Percentiles rank a stretch among this genome's conserved stretches.
phyloP scores from a whole-genome alignment of 2,329 filamentous ascomycete species.

The Fusarium mundagurra region DNA sequence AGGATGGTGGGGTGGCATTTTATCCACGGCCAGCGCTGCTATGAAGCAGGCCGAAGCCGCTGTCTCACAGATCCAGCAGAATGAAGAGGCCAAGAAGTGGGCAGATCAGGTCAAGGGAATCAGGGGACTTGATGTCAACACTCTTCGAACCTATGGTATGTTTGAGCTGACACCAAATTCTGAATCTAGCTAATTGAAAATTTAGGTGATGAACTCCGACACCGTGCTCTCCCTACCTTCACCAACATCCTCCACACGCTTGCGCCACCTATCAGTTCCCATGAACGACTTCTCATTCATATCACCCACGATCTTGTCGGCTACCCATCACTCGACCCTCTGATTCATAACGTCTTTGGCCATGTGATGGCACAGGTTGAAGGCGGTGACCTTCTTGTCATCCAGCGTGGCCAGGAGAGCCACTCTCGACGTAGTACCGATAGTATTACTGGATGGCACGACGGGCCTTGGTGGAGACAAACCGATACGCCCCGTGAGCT shows the following conservation, averaged over 20 bases:
- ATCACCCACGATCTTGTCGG: slow-evolving; percentile 95
- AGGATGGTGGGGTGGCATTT: slow-evolving; percentile 89
- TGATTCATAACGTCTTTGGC: slow-evolving; percentile 91
- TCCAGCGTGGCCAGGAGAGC: slow-evolving; percentile 91
- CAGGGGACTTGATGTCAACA: slow-evolving; percentile 73
- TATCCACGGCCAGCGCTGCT: slow-evolving; percentile 84
- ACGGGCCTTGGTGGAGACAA: slow-evolving; percentile 96
- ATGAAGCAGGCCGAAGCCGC: slow-evolving; percentile 93
- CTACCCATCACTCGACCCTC: slow-evolving; percentile 92
- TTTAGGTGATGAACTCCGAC: slow-evolving; percentile 84
- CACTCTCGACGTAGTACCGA: slow-evolving; percentile 72
- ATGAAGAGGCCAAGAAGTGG: slow-evolving; percentile 96
- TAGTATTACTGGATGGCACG: slow-evolving; percentile 78
- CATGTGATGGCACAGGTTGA: slow-evolving; percentile 99
- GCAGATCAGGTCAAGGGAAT: slow-evolving; percentile 87
- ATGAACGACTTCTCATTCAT: slow-evolving; percentile 96
- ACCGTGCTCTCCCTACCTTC: slow-evolving; percentile 91
- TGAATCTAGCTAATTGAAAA: neutral
- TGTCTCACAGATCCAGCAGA: slow-evolving; percentile 94
- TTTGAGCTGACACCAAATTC: neutral
- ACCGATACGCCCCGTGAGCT: slow-evolving; percentile 76
- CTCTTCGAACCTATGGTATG: slow-evolving; percentile 64
- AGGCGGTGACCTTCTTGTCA: slow-evolving; percentile 91
- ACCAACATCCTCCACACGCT: slow-evolving; percentile 94
- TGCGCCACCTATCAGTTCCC: slow-evolving; percentile 93